phyloP scores from a whole-genome alignment of 2,329 filamentous ascomycete genomes.

The Colletotrichum tropicale region DNA sequence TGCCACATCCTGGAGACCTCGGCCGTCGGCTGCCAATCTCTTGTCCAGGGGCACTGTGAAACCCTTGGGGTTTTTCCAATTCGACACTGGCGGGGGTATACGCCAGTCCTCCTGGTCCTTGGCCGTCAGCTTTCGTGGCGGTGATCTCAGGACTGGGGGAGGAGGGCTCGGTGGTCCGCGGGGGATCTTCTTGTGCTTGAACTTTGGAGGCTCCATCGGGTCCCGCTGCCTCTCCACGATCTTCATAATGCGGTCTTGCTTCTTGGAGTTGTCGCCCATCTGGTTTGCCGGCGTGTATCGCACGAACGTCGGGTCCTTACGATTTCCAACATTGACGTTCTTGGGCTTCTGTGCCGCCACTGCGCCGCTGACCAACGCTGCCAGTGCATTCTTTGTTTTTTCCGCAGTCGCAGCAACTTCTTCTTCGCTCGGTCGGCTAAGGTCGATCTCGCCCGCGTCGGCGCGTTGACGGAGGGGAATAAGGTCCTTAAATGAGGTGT shows the following conservation, averaged over 20 bases:
- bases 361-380: constrained; percentile 81
- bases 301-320: constrained; percentile 90
- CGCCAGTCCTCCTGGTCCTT: constrained; percentile 98
- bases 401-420: constrained; percentile 85
- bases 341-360: constrained; percentile 95
- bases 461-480: constrained; percentile 93
- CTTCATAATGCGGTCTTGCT: constrained; percentile 97
- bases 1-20: constrained; percentile 88
- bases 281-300: constrained; percentile 95
- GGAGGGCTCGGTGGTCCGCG: constrained; percentile 90
- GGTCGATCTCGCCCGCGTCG: constrained; percentile 87
- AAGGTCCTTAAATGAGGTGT: constrained; percentile 94
- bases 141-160: constrained; percentile 92
- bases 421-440: constrained; percentile 84
- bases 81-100: constrained; percentile 84
- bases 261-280: constrained; percentile 87
- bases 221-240: constrained; percentile 94
- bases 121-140: constrained; percentile 91
- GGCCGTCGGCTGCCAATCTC: constrained; percentile 89
- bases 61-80: constrained; percentile 99
- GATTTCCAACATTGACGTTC: constrained; percentile 81
- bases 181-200: constrained; percentile 98
- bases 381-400: constrained; percentile 85
- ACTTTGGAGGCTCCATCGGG: constrained; percentile 96
- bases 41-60: constrained; percentile 97